These are phyloP conservation scores for Fusarium sp. DNA, from an alignment of 2,329 filamentous ascomycete species.

Conservation along the genomic window DNA sequence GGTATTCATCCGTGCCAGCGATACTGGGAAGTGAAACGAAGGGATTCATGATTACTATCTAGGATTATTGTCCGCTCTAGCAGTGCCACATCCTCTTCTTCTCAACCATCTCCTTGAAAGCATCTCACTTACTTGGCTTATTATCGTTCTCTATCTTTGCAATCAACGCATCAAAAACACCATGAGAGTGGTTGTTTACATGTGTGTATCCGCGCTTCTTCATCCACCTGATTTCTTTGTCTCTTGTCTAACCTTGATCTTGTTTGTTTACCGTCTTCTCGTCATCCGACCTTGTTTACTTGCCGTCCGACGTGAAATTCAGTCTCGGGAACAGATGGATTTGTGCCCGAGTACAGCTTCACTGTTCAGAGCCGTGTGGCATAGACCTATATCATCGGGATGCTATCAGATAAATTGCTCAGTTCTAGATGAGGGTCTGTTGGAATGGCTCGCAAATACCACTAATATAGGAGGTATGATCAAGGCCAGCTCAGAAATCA, in stretches of 20 bases:
- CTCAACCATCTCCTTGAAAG: neutral
- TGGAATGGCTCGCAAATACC: neutral
- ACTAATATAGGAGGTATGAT: neutral
- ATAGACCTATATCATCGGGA: too few species aligned
- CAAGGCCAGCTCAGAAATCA: neutral
- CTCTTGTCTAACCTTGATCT: neutral
- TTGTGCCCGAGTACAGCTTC: neutral
- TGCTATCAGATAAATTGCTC: too few species aligned
- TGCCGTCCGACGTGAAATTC: neutral
- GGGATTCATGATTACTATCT: neutral
- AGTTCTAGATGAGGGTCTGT: neutral
- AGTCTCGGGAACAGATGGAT: neutral
- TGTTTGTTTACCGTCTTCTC: neutral
- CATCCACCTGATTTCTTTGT: neutral
- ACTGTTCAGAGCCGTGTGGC: too few species aligned
- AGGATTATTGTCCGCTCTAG: neutral
- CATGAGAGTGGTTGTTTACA: neutral
- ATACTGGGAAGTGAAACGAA: neutral
- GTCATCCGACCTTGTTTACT: neutral
- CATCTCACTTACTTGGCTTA: neutral
- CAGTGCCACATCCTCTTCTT: neutral
- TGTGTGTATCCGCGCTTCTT: neutral
- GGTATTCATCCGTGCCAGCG: too few species aligned
- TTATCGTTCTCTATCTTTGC: neutral
- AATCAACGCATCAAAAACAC: neutral